phyloP scores from a whole-genome alignment of 2,329 filamentous ascomycete species.

The Sarocladium brachiariae region DNA sequence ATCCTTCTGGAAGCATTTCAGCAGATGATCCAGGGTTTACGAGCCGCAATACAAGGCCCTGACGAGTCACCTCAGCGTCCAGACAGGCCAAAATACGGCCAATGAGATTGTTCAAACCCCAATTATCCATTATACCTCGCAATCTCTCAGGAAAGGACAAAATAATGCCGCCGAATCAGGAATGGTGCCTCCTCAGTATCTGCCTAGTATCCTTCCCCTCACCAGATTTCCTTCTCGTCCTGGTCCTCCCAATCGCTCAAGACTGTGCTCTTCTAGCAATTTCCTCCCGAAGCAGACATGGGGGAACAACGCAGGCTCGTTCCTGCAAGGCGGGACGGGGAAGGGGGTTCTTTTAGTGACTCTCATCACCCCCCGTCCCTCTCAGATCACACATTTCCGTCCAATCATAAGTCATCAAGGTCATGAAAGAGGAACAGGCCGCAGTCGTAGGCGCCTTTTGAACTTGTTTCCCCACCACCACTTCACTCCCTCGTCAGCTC shows the following conservation, averaged over 20 bases:
- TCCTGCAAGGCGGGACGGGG: neutral
- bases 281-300: neutral
- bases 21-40: neutral
- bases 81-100: neutral
- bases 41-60: neutral
- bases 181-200: neutral
- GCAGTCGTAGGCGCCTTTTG: neutral
- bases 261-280: neutral
- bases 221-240: neutral
- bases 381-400: constrained; percentile 2
- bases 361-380: neutral
- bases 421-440: constrained; percentile 9
- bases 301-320: neutral
- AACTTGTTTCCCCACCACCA: neutral
- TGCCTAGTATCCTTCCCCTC: neutral
- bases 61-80: neutral
- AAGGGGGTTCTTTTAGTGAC: constrained; percentile 1
- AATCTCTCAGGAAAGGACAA: neutral
- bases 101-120: neutral
- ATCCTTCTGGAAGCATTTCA: neutral
- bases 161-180: neutral
- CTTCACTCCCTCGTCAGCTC: constrained; percentile 2
- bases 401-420: constrained; percentile 12
- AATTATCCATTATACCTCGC: neutral
- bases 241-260: neutral